Evolutionary conservation across 768 basidiomycete species (phyloP).

Genomic region (Solioccasus polychromus): DNA sequence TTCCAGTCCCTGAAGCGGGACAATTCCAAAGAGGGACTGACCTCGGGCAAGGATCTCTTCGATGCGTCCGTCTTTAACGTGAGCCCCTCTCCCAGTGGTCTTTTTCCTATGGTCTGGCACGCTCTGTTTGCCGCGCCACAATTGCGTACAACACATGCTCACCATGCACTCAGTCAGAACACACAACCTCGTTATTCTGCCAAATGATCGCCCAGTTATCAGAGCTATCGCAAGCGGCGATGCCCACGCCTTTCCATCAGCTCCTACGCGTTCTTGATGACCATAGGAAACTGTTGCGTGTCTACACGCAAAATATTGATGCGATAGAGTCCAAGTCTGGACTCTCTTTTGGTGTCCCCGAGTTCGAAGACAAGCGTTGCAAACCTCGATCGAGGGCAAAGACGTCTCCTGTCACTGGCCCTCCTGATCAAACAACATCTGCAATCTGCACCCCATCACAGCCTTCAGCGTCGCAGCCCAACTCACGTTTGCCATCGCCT

Average conservation of each 20-base stretch:
- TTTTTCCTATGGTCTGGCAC: slow-evolving; percentile 2
- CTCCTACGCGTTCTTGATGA: slow-evolving; percentile 74
- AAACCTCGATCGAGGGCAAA: slow-evolving; percentile 51
- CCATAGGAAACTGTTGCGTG: slow-evolving; percentile 72
- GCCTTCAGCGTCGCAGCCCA: slow-evolving; percentile 18
- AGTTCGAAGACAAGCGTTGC: slow-evolving; percentile 54
- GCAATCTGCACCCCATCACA: slow-evolving; percentile 15
- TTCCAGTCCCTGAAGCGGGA: slow-evolving; percentile 77
- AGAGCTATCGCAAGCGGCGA: slow-evolving; percentile 63
- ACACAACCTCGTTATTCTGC: slow-evolving; percentile 74
- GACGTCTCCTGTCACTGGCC: slow-evolving; percentile 16
- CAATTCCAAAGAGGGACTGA: slow-evolving; percentile 67
- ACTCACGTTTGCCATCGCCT: slow-evolving; percentile 47
- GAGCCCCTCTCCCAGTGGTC: slow-evolving; percentile 24
- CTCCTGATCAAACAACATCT: slow-evolving; percentile 13
- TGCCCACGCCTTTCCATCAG: slow-evolving; percentile 79
- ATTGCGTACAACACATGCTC: slow-evolving; percentile 13
- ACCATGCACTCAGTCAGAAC: slow-evolving; percentile 54
- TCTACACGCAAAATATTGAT: slow-evolving; percentile 95
- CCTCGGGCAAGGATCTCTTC: slow-evolving; percentile 84
- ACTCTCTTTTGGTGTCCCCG: slow-evolving; percentile 81
- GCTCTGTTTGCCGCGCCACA: slow-evolving; percentile 2
- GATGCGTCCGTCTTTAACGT: slow-evolving; percentile 90
- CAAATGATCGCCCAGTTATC: slow-evolving; percentile 88
- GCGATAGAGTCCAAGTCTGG: slow-evolving; percentile 86